These are phyloP conservation scores for Clavispora vitiphila DNA, from an alignment of 805 yeast genomes.

Conservation along the genomic window DNA sequence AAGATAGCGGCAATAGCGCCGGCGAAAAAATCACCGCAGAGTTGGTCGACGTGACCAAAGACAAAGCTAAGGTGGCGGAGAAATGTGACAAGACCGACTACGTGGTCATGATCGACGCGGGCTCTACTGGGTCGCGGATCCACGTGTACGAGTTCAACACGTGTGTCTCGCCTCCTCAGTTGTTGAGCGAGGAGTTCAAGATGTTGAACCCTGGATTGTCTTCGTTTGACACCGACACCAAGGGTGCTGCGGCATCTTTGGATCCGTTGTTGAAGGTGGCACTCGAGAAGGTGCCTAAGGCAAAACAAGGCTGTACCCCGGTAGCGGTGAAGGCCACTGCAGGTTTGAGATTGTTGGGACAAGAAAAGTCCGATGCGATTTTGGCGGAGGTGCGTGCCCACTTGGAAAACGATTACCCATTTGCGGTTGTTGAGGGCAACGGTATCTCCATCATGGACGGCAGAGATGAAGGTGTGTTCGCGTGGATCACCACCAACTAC, in stretches of 20 bases:
- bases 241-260: constrained; percentile 84
- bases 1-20: too few species aligned
- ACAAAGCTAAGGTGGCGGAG: constrained; percentile 1
- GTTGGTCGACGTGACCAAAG: constrained; percentile 2
- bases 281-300: constrained; percentile 67
- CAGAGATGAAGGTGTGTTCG: constrained; percentile 94
- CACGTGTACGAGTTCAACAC: constrained; percentile 91
- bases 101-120: constrained; percentile 96
- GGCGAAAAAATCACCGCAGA: not conserved
- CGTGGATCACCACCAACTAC: constrained; percentile 97
- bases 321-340: constrained; percentile 98
- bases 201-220: constrained; percentile 93
- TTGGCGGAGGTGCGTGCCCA: constrained; percentile 72
- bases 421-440: constrained; percentile 81
- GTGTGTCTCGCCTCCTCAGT: constrained; percentile 77
- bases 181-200: constrained; percentile 74
- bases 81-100: constrained; percentile 47
- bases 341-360: constrained; percentile 84
- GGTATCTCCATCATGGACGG: constrained; percentile 96
- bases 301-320: constrained; percentile 77
- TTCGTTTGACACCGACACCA: constrained; percentile 71
- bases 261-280: constrained; percentile 80
- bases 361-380: constrained; percentile 64
- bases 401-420: constrained; percentile 78
- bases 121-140: constrained; percentile 94